These are phyloP conservation scores for Globisporangium cystogenes DNA, from an alignment of 352 stramenopile genomes.

Conservation along the genomic window DNA sequence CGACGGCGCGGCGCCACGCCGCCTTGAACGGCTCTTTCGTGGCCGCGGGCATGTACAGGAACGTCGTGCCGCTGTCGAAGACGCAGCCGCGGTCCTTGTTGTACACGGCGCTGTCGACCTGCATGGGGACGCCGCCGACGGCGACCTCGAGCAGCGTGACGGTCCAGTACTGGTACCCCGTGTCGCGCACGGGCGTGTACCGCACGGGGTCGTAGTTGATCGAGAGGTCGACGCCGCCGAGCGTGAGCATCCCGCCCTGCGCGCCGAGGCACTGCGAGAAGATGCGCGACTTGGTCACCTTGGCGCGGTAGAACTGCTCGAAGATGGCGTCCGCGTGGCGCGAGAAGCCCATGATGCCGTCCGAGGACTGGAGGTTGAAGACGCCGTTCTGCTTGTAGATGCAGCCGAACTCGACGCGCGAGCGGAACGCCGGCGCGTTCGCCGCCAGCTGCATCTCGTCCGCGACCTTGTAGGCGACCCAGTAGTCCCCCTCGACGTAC, in stretches of 20 bases:
- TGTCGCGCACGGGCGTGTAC: slow-evolving; percentile 81
- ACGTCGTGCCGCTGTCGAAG: slow-evolving; percentile 78
- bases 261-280: slow-evolving; percentile 93
- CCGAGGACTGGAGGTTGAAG: slow-evolving; percentile 89
- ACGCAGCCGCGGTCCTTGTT: slow-evolving; percentile 68
- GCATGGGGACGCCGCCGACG: slow-evolving; percentile 27
- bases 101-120: slow-evolving; percentile 33
- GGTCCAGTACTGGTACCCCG: slow-evolving; percentile 77
- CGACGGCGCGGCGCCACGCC: slow-evolving; percentile 42
- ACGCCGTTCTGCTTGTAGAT: slow-evolving; percentile 89
- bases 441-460: slow-evolving; percentile 60
- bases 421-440: slow-evolving; percentile 14
- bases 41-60: slow-evolving; percentile 57
- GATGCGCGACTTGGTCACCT: slow-evolving; percentile 76
- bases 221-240: slow-evolving; percentile 85
- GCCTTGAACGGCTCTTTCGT: slow-evolving; percentile 29
- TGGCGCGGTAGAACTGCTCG: slow-evolving; percentile 86
- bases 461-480: slow-evolving; percentile 86
- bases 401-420: slow-evolving; percentile 91
- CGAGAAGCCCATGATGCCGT: slow-evolving; percentile 97
- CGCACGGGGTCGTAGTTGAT: slow-evolving; percentile 72
- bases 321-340: slow-evolving; percentile 85
- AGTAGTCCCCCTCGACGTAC: slow-evolving; percentile 93
- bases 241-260: slow-evolving; percentile 87
- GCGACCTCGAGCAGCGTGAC: slow-evolving; percentile 49